Evolutionary conservation across 1,284 basidiomycete species (phyloP).

Genomic region (Melampsora americana): DNA sequence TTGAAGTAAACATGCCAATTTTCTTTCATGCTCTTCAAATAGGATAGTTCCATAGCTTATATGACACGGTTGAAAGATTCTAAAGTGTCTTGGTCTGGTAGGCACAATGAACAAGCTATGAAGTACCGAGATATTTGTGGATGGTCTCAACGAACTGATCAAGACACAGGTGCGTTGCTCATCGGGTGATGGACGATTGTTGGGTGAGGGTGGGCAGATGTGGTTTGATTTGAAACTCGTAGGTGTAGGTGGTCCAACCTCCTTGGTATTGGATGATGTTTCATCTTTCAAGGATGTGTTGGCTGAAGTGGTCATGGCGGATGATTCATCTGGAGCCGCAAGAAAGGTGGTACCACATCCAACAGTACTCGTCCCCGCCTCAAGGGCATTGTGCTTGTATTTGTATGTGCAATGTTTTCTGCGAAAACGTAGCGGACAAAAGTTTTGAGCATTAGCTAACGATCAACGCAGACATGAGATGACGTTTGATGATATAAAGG

Average conservation of each 20-base stretch:
- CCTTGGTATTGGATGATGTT: not conserved
- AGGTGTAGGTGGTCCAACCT: not conserved
- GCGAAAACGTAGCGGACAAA: not conserved
- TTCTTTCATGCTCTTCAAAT: not conserved
- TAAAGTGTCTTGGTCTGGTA: slow-evolving; percentile 24
- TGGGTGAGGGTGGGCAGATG: not conserved
- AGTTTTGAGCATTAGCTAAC: too few species aligned
- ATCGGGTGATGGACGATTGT: not conserved
- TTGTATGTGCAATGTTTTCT: not conserved
- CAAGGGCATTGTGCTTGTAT: not conserved
- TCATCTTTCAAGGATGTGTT: not conserved
- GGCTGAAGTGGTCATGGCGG: not conserved
- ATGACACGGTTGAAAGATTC: slow-evolving; percentile 28
- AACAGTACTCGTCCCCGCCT: not conserved
- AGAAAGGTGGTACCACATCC: not conserved
- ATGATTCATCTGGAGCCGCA: not conserved
- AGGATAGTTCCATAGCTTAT: slow-evolving; percentile 23
- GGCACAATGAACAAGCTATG: slow-evolving; percentile 25
- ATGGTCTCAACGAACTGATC: slow-evolving; percentile 19
- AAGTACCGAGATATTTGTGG: slow-evolving; percentile 12
- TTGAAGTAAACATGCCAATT: slow-evolving; percentile 28
- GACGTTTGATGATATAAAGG: too few species aligned
- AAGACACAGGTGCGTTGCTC: slow-evolving; percentile 14
- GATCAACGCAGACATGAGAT: too few species aligned
- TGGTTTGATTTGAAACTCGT: not conserved